These are phyloP conservation scores for Haematococcus sp. DNA, from an alignment of 139 green algal species.

Conservation along the genomic window DNA sequence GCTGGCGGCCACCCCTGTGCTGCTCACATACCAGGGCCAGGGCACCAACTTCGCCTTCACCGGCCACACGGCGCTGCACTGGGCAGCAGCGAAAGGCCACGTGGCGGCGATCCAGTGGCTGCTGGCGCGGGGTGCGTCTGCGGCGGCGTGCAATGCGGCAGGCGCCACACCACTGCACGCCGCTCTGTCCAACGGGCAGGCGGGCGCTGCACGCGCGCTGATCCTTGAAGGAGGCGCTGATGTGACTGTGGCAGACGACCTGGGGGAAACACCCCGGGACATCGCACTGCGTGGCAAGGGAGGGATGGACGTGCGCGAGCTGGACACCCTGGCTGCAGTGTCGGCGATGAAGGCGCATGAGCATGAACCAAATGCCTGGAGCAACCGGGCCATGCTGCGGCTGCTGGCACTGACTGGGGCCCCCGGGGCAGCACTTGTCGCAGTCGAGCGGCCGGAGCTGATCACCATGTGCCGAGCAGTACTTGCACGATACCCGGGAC, in stretches of 20 bases:
- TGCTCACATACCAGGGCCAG: conserved; percentile 54
- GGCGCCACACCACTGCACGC: conserved; percentile 53
- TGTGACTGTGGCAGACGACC: conserved; percentile 16
- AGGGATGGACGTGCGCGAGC: not conserved
- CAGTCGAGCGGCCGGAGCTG: conserved; percentile 29
- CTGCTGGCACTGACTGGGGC: conserved; percentile 15
- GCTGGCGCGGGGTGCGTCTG: conserved; percentile 34
- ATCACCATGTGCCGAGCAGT: not conserved
- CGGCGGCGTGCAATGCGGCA: conserved; percentile 35
- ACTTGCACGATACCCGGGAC: not conserved
- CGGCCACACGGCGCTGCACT: conserved; percentile 60
- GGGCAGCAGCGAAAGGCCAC: conserved; percentile 54
- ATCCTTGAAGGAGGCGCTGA: conserved; percentile 22
- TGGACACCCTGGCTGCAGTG: conserved; percentile 19
- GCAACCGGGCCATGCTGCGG: conserved; percentile 2
- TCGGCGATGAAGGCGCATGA: conserved; percentile 4
- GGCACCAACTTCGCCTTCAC: conserved; percentile 61
- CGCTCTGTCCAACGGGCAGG: conserved; percentile 32
- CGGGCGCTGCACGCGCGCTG: conserved; percentile 7
- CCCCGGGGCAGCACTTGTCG: conserved; percentile 3
- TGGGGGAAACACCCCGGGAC: conserved; percentile 36
- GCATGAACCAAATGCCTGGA: conserved; percentile 7
- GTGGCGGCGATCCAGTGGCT: conserved; percentile 44
- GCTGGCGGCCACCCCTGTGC: conserved; percentile 28
- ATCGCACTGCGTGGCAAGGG: conserved; percentile 14